Base-by-base conservation (phyloP, 148 eudicot genomes). In the Polygonum aviculare region DNA sequence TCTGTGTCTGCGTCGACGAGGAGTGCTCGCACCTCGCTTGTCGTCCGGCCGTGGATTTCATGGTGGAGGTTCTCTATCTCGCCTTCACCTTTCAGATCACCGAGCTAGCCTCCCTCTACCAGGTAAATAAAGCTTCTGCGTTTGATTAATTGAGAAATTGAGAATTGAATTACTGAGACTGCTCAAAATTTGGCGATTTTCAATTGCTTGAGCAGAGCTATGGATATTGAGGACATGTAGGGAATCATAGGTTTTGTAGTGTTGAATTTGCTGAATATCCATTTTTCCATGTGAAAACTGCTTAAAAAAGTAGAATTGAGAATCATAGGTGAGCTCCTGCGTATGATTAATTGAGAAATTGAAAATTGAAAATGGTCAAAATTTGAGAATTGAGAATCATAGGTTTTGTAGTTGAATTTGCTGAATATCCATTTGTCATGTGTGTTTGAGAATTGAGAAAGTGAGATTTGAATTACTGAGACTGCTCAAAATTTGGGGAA, bases 1-100 rank as follows among this genome's bases (percentile, higher is more conserved):
- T 90, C 38, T 87, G 91, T 57, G 82, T 84, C 31, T 94, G 98
- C 75, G 97, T 85, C 45, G 97, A 91, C 67, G 91, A 91, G 6
- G 86, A 87, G 67, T 94, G 98, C 39, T n/a, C 59, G 16, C 98
- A 94, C 70, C 75, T 79, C 5, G 89, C 87, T 7, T 94, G 98
- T 40, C 82, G 94, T 26, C 98, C 98, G 69, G 89, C 84, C 7
- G 83, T 94, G 75, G 89, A 84, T 39, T 91, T 86, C 57, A 49
- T 88, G 81, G 90, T 85, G 75, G 89, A 94, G 83, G 90, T 90
- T 76, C 73, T 94, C 59, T 94, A 91, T 75, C 83, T 94, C 50
- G 85, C 91, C 38, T 87, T 81, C 39, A 80, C 75, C 50, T 94
- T 94, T 73, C 87, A 91, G 85, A 84, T 94, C 75, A n/a, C 77